These are phyloP conservation scores for Myxozyma nipponensis DNA, from an alignment of 805 yeast species.

Conservation along the genomic window DNA sequence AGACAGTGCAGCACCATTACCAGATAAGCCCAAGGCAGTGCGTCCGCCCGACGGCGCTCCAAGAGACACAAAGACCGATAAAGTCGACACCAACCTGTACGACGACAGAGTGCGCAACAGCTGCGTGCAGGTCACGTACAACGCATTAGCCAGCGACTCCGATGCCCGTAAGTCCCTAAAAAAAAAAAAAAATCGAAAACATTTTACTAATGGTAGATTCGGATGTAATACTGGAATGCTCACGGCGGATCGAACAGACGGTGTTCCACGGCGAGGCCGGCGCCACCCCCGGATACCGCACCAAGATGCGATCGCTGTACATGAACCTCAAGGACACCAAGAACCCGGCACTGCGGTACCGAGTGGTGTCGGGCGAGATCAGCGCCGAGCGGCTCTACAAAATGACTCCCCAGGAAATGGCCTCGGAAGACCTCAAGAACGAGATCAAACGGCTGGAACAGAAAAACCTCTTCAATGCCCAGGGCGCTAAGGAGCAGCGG, in stretches of 20 bases:
- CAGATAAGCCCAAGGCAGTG: slow-evolving; percentile 11
- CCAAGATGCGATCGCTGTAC: slow-evolving; percentile 78
- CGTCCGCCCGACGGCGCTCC: slow-evolving; percentile 43
- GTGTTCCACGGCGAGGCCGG: slow-evolving; percentile 56
- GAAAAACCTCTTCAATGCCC: slow-evolving; percentile 91
- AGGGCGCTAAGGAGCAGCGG: slow-evolving; percentile 93
- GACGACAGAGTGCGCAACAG: slow-evolving; percentile 79
- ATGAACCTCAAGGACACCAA: slow-evolving; percentile 85
- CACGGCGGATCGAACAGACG: slow-evolving; percentile 68
- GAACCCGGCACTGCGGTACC: slow-evolving; percentile 76
- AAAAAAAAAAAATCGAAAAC: too few relatives aligned
- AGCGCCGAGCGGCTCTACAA: slow-evolving; percentile 60
- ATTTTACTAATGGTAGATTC: slow-evolving; percentile 48
- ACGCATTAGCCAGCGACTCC: slow-evolving; percentile 83
- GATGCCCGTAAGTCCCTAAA: slow-evolving; percentile 37
- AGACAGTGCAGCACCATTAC: slow-evolving; percentile 14
- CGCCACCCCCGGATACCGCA: slow-evolving; percentile 60
- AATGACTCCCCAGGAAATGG: slow-evolving; percentile 93
- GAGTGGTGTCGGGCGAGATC: slow-evolving; percentile 65
- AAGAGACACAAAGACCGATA: slow-evolving; percentile 79
- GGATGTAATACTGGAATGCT: slow-evolving; percentile 55
- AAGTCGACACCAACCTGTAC: slow-evolving; percentile 64
- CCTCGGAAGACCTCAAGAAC: slow-evolving; percentile 83
- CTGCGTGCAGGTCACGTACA: slow-evolving; percentile 77
- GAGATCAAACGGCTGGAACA: slow-evolving; percentile 82